Evolutionary conservation across 805 yeast species (phyloP), one percentile per base, ranked within the genome.

Genomic region (Starmerella riodocensis): DNA sequence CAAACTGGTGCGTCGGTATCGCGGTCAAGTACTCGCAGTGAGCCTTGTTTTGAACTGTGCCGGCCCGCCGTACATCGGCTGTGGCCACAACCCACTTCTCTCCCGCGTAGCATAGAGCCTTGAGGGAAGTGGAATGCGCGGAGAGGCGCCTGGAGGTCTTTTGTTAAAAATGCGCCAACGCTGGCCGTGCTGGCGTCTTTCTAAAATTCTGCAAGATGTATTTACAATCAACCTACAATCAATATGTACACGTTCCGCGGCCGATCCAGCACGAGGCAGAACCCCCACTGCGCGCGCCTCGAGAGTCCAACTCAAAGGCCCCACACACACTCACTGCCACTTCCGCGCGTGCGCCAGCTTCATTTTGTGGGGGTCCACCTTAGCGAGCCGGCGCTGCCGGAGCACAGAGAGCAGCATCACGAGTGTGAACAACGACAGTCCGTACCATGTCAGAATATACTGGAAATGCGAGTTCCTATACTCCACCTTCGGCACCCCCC

Each of bases 391-490:
- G 14, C 60, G 55, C 53, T 71, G 73, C 45, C 60, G 65, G 41
- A 76, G 49, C 16, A 76, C 70, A 23, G 70, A 54, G 21, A 67
- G 49, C 25, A 91, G 66, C 60, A 84, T 70, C 25, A 78, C 72
- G 0, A 85, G 52, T 27, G 94, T 78, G 28, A 82, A 71, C 29
- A 80, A 52, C 2, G 85, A 74, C 31, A 88, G 69, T 0, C 95
- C 94, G 57, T 82, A 88, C 98, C 98, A 91, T 0, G 98, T 91
- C 17, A 84, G 74, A 53, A 91, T 63, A 57, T 91, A 91, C 58
- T 88, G 94, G 58, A 86, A 61, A 56, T 91, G 98, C 55, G 85
- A 84, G 58, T 91, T 91, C 45, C 79, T 75, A 55, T 83, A 70
- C 49, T 77, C 86, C 25, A 88, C 73, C 50, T 73, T 74, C n/a